Base-by-base conservation (phyloP, 495 filamentous ascomycete species). In the Neurospora sp. region DNA sequence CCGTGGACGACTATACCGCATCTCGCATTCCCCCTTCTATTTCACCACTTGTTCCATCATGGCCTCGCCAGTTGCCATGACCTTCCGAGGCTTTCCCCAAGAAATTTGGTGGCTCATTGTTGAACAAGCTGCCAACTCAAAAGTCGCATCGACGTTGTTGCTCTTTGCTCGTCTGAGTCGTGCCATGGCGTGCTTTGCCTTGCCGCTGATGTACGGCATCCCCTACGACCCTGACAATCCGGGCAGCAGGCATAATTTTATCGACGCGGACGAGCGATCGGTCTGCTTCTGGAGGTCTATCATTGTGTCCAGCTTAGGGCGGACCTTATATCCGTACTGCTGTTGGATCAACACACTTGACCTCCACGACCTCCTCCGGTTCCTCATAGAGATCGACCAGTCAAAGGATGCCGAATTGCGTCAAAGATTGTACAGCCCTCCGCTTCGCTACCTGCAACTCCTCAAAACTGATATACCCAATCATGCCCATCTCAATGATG, bases 241-340 rank as follows among this genome's bases (percentile, higher is more conserved):
- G 11, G 72, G 75, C 27, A 44, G 74, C 70, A 46, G 23, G 10
- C 39, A 75, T 38, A 75, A 74, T 20, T 40, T 71, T 18, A 74
- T 73, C 16, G 44, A 74, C 37, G 70, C 73, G 23, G 46, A 74
- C 31, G 75, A 74, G 70, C 87, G 86, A 79, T 90, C 89, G 84
- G 85, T 89, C 16, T 83, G 87, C 5, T 81, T 92, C 41, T 94
- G 93, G 93, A 85, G 87, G 41, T 90, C 90, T 8, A 87, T 94
- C 70, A 87, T 92, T 71, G 81, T 89, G 8, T 94, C 92, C 2
- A 89, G 89, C 74, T 71, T 91, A 39, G 87, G 85, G 12, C 80
- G 85, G 74, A 93, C 92, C 0, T 81, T 87, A 39, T 91, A 88
- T 74, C 91, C 91, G 0, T 94, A 95, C 76, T 91, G 88, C 76